Conservation (phyloP, 1,284 basidiomycete species). For the Trichosporon sp. region DNA sequence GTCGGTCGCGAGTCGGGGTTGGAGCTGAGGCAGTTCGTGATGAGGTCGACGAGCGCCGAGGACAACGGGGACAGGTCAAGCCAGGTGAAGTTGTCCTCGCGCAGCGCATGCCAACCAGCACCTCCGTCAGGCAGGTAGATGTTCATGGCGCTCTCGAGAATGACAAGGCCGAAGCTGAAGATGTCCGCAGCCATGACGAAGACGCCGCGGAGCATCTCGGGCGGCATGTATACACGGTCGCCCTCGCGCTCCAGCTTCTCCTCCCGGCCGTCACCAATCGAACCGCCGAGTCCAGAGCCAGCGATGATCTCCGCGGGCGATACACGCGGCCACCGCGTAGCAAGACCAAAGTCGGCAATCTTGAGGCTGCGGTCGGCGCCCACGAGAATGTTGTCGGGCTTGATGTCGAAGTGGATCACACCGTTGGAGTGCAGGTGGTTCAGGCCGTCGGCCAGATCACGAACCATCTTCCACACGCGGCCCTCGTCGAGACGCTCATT, state of each 20-base stretch:
- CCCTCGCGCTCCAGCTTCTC: slow-evolving; percentile 83
- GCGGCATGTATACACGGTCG: slow-evolving; percentile 97
- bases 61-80: slow-evolving; percentile 75
- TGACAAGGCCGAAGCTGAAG: slow-evolving; percentile 93
- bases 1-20: slow-evolving; percentile 67
- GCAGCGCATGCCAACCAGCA: slow-evolving; percentile 88
- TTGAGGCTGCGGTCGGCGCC: slow-evolving; percentile 87
- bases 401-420: slow-evolving; percentile 94
- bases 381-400: slow-evolving; percentile 96
- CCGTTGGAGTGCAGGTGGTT: slow-evolving; percentile 84
- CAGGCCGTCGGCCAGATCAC: slow-evolving; percentile 85
- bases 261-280: slow-evolving; percentile 32
- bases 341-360: slow-evolving; percentile 99
- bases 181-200: slow-evolving; percentile 95
- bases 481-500: slow-evolving; percentile 88
- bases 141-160: slow-evolving; percentile 93
- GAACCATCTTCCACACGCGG: slow-evolving; percentile 94
- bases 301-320: slow-evolving; percentile 53
- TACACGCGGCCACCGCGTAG: slow-evolving; percentile 75
- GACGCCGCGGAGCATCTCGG: slow-evolving; percentile 87
- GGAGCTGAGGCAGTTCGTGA: slow-evolving; percentile 76
- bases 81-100: slow-evolving; percentile 88
- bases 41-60: slow-evolving; percentile 69
- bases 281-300: slow-evolving; percentile 54
- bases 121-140: slow-evolving; percentile 96